These are phyloP conservation scores for Babesia sp. DNA, from an alignment of 169 alveolate genomes.

Conservation along the genomic window DNA sequence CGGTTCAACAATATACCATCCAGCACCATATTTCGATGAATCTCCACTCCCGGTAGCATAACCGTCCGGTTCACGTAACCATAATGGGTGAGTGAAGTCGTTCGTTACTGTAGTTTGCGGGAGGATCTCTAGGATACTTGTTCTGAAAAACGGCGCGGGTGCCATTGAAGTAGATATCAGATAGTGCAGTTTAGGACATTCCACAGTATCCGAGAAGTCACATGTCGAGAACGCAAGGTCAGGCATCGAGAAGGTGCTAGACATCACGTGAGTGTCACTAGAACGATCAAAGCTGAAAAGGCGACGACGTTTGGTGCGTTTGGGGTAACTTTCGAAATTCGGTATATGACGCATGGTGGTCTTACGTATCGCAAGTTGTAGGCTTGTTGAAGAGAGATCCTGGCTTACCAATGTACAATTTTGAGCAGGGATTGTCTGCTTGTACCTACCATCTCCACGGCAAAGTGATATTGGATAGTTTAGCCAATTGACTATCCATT, in stretches of 20 bases:
- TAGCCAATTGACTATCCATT: constrained; percentile 67
- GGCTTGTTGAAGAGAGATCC: constrained; percentile 51
- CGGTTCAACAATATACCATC: constrained; percentile 69
- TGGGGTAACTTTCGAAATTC: constrained; percentile 35
- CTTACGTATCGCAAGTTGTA: constrained; percentile 60
- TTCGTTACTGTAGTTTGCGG: constrained; percentile 77
- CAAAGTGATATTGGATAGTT: constrained; percentile 58
- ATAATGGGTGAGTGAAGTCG: constrained; percentile 48
- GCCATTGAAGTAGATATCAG: constrained; percentile 78
- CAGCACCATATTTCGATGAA: constrained; percentile 20
- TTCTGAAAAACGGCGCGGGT: constrained; percentile 83
- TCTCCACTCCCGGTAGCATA: constrained; percentile 23
- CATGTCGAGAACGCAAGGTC: constrained; percentile 60
- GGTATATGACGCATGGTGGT: constrained; percentile 33
- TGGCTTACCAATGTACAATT: constrained; percentile 51
- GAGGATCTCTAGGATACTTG: constrained; percentile 77
- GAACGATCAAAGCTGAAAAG: constrained; percentile 30
- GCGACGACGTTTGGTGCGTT: constrained; percentile 18
- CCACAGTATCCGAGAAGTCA: constrained; percentile 57
- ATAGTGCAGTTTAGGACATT: constrained; percentile 75
- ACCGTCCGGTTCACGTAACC: constrained; percentile 67
- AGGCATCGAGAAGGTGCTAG: constrained; percentile 51
- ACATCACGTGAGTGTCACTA: constrained; percentile 43
- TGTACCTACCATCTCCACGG: constrained; percentile 59
- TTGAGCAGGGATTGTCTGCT: constrained; percentile 60